Conservation (phyloP, 352 stramenopile genomes). For the Phytophthora pini region DNA sequence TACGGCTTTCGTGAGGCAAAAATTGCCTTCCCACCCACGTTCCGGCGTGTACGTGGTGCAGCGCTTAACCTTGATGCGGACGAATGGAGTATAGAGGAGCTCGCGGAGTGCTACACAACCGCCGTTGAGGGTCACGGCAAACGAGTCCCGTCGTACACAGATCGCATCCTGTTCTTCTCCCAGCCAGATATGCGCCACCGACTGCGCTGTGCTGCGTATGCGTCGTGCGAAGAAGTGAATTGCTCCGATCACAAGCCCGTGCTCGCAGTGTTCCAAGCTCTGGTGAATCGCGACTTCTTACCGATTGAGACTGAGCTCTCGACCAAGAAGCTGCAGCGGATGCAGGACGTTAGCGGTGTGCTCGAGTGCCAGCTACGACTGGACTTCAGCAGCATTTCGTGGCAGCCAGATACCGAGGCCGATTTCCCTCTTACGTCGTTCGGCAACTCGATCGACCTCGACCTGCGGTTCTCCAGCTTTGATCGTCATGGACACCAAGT, state of each 20-base stretch:
- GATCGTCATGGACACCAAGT: conserved; percentile 49
- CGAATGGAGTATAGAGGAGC: conserved; percentile 31
- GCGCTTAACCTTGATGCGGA: conserved; percentile 35
- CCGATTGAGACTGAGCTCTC: conserved; percentile 55
- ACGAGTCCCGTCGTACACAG: conserved; percentile 90
- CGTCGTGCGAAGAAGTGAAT: conserved; percentile 72
- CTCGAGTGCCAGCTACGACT: conserved; percentile 65
- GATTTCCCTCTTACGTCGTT: conserved; percentile 22
- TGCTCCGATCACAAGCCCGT: conserved; percentile 90
- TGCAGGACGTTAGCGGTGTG: conserved; percentile 69
- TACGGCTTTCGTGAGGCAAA: conserved; percentile 77
- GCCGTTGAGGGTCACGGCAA: conserved; percentile 54
- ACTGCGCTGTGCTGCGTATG: conserved; percentile 74
- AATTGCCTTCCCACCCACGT: conserved; percentile 85
- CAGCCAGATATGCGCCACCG: conserved; percentile 69
- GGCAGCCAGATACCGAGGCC: conserved; percentile 40
- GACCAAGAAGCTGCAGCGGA: conserved; percentile 58
- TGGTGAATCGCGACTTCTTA: conserved; percentile 62
- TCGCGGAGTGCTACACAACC: conserved; percentile 63
- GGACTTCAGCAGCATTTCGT: conserved; percentile 57
- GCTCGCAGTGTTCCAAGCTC: conserved; percentile 69
- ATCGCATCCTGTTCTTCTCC: conserved; percentile 89
- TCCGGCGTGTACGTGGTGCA: conserved; percentile 62
- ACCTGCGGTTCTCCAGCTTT: conserved; percentile 39
- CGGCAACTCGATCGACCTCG: conserved; percentile 23